These are phyloP conservation scores for Cyathus striatus DNA, from an alignment of 768 basidiomycete genomes.

Conservation along the genomic window DNA sequence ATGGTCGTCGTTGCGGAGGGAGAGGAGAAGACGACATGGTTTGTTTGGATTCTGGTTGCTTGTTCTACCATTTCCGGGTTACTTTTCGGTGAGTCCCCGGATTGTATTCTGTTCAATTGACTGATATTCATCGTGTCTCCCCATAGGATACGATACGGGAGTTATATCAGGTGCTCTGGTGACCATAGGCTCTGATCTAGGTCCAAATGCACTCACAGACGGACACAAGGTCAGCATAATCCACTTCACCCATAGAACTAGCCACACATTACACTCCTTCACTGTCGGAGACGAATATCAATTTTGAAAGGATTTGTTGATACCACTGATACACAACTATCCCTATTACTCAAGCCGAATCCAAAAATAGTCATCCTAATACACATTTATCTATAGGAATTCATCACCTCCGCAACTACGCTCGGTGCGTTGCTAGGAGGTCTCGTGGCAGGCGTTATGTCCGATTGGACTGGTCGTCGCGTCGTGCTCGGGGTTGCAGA, in stretches of 20 bases:
- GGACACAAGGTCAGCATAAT: conserved; percentile 49
- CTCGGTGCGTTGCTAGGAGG: conserved; percentile 76
- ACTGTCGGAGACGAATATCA: too few relatives aligned
- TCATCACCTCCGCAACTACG: conserved; percentile 77
- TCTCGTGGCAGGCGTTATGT: conserved; percentile 60
- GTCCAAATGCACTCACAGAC: conserved; percentile 48
- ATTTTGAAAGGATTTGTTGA: too few relatives aligned
- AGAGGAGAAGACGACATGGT: conserved; percentile 63
- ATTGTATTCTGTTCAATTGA: neutral
- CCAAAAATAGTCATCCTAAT: conserved; percentile 1
- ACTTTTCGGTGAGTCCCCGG: conserved; percentile 54
- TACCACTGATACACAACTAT: too few relatives aligned
- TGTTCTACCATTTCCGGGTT: conserved; percentile 75
- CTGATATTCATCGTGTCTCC: neutral
- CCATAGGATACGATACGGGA: conserved; percentile 73
- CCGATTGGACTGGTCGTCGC: conserved; percentile 67
- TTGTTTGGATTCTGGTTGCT: conserved; percentile 73
- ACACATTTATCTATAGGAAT: conserved; percentile 41
- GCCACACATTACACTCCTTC: too few relatives aligned
- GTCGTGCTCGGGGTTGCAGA: conserved; percentile 64
- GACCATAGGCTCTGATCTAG: conserved; percentile 63
- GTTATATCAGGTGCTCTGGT: conserved; percentile 80
- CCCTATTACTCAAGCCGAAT: too few relatives aligned
- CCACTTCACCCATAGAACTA: too few relatives aligned
- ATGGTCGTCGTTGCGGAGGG: conserved; percentile 56